Base-by-base conservation (phyloP, 306 rosid species). In the Dryas drummondii region DNA sequence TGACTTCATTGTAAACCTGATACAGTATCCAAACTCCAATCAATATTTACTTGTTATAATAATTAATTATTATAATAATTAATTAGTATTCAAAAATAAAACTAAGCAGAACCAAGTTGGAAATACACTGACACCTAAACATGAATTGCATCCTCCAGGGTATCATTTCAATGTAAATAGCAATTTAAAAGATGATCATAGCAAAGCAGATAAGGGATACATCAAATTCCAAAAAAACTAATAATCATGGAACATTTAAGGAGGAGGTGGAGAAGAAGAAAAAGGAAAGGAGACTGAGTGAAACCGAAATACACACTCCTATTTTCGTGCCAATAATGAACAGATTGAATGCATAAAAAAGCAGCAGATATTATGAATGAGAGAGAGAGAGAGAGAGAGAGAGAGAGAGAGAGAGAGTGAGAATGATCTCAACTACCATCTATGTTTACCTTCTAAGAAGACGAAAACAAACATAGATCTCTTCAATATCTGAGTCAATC, bases 381-480 rank as follows among this genome's bases (percentile, higher is more conserved):
- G 22, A 3, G 14, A 48, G 56, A 49, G 16, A 48, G 40, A 15
- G 51, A n/a, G 45, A 61, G 47, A 72, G 74, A 77, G 63, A 44
- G 22, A 70, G 74, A n/a, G 45, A 48, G 45, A 61, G 47, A 72
- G 74, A 77, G 63, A 44, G 22, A 70, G 74, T 14, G 45, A 48
- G 1, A 4, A 64, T 46, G 49, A 66, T 42, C 17, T 77, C 45
- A 19, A 51, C 51, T 9, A 68, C 57, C 47, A 62, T n/a, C 61
- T 80, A 49, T 71, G 56, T 71, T 74, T 83, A 94, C 98, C 98
- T 91, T 76, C 64, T 86, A 74, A 91, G 82, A 75, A 91, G 92
- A 80, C 91, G 86, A 78, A 94, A 88, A 80, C 97, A 94, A 71
- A 90, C 68, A 86, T 91, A 88, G 74, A 92, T 86, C 87, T 94